A percentile compares a stretch with the other conserved stretches of the same genome.
These are phyloP conservation scores for Stachybotrys echinatus DNA, from an alignment of 2,329 filamentous ascomycete genomes.

Conservation along the genomic window DNA sequence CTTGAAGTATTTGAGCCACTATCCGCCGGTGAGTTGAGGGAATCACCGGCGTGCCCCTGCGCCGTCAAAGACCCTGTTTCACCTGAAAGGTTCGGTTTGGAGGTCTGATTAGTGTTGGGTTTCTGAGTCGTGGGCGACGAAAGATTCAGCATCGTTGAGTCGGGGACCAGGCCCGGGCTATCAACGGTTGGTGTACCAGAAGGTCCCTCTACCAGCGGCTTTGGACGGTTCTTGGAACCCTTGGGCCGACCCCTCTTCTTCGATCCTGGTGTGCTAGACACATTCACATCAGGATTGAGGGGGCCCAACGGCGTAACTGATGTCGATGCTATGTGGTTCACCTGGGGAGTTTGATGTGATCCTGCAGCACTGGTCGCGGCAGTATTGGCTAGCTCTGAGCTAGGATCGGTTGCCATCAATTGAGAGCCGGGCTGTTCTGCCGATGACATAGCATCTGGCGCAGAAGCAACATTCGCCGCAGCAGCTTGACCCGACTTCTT, in stretches of 20 bases:
- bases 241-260: slow-evolving; percentile 36
- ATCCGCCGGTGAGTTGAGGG: not conserved
- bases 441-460: not conserved
- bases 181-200: not conserved
- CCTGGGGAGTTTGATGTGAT: not conserved
- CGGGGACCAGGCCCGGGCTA: not conserved
- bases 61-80: too few relatives aligned
- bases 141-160: slow-evolving; percentile 1
- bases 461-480: not conserved
- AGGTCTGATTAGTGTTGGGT: not conserved
- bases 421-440: too few relatives aligned
- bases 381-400: not conserved
- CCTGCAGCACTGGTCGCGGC: not conserved
- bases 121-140: slow-evolving; percentile 2
- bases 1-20: not conserved
- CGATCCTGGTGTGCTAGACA: slow-evolving; percentile 13
- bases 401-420: not conserved
- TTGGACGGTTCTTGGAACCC: slow-evolving; percentile 39
- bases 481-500: slow-evolving; percentile 30
- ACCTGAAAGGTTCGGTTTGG: not conserved
- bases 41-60: not conserved
- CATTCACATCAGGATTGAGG: not conserved
- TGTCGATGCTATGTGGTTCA: not conserved
- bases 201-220: slow-evolving; percentile 9
- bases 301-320: not conserved